Conservation (phyloP, 257 asterid genomes). For the Verbena officinalis region DNA sequence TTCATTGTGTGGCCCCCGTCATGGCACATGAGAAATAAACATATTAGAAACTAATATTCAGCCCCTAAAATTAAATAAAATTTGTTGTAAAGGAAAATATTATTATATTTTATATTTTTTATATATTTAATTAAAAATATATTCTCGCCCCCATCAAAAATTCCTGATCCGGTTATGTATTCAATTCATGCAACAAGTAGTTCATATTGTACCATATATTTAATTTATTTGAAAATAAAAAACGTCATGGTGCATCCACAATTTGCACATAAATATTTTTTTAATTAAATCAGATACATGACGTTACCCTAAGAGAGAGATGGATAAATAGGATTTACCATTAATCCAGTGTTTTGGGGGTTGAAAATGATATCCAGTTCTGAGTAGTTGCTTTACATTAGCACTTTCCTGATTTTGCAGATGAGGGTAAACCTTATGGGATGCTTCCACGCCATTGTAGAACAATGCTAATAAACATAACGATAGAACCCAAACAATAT, state of each 20-base stretch:
- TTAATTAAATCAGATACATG: no score
- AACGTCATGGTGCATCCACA: no score
- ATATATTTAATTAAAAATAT: no score
- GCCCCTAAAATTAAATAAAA: not conserved
- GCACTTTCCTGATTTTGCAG: conserved; percentile 25
- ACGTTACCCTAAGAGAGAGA: no score
- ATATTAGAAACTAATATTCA: not conserved
- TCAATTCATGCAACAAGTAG: no score
- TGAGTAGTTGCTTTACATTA: conserved; percentile 30
- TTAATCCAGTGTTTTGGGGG: conserved; percentile 67
- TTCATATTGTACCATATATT: no score
- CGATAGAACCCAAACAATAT: conserved; percentile 13
- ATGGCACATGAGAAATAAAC: conserved; percentile 23
- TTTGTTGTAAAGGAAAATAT: not conserved
- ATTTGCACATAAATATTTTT: no score
- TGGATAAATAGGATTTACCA: conserved; percentile 33
- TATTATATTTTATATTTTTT: no score
- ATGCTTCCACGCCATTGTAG: conserved; percentile 43
- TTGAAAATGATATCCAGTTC: conserved; percentile 69
- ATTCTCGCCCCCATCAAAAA: no score
- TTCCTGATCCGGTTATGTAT: no score
- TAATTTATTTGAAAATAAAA: no score
- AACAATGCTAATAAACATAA: conserved; percentile 13
- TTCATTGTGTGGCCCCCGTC: conserved; percentile 22
- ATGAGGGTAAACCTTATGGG: conserved; percentile 39